phyloP scores from a whole-genome alignment of 306 rosid species.

The Dryas drummondii region DNA sequence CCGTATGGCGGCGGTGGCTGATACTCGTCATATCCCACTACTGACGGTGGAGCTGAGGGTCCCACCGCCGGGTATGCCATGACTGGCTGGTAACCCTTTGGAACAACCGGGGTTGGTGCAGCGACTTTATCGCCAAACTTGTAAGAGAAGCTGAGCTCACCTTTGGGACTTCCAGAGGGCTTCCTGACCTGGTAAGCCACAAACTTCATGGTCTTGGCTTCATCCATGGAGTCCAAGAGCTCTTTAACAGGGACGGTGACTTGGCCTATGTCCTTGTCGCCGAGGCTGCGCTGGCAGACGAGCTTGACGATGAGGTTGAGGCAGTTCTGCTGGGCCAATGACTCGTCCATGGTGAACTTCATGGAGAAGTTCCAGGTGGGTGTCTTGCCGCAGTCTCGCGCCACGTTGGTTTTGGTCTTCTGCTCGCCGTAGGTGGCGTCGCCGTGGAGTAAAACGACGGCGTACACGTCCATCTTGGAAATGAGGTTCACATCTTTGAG shows the following conservation, averaged over 20 bases:
- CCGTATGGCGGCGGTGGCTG: background rate
- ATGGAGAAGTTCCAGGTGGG: slow-evolving; percentile 65
- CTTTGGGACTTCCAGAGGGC: slow-evolving; percentile 54
- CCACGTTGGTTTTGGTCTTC: slow-evolving; percentile 38
- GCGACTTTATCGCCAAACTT: slow-evolving; percentile 28
- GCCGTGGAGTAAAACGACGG: slow-evolving; percentile 56
- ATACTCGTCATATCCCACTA: background rate
- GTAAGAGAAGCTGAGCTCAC: slow-evolving; percentile 50
- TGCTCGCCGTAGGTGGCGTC: slow-evolving; percentile 25
- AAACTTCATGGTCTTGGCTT: slow-evolving; percentile 24
- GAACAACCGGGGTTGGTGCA: background rate
- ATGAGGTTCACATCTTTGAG: slow-evolving; percentile 62
- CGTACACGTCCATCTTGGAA: slow-evolving; percentile 78
- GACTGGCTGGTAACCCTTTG: slow-evolving; percentile 24
- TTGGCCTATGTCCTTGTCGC: slow-evolving; percentile 53
- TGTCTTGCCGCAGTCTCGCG: slow-evolving; percentile 39
- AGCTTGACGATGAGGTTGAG: slow-evolving; percentile 48
- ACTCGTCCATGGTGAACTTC: slow-evolving; percentile 47
- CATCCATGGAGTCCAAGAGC: slow-evolving; percentile 44
- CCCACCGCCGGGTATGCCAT: slow-evolving; percentile 31
- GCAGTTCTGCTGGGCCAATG: slow-evolving; percentile 38
- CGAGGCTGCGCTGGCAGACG: slow-evolving; percentile 45
- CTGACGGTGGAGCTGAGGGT: slow-evolving; percentile 14
- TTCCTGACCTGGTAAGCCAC: slow-evolving; percentile 57
- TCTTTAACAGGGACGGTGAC: slow-evolving; percentile 57